Base-by-base conservation (phyloP, 352 stramenopile species). In the Phytophthora sansomeana region DNA sequence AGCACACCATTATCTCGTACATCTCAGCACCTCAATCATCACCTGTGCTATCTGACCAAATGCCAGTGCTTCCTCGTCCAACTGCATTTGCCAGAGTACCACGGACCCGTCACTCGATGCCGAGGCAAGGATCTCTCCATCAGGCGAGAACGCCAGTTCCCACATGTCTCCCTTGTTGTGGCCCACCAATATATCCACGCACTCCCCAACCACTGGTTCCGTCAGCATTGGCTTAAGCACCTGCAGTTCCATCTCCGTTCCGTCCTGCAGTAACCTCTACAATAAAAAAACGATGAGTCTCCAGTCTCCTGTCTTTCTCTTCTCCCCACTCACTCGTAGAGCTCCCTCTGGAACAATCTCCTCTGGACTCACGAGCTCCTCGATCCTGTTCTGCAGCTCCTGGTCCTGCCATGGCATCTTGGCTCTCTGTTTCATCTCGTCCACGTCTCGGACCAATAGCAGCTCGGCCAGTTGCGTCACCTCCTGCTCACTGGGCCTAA, bases 71-170 rank as follows among this genome's bases (percentile, higher is more conserved):
- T 63, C 26, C 2, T 58, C 44, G 13, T 71, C 42, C 36, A 80
- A 75, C 10, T 49, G 57, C 9, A 92, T 57, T 30, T 81, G 60
- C 83, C 87, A 97, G 10, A 97, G 62, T 9, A 97, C 67, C 11
- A 97, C 80, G 10, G 77, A 83, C 1, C 84, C 88, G 33, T 96
- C 85, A 17, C 87, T 88, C 5, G 84, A 91, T 4, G 85, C 84
- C 1, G 89, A 96, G 16, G 90, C 89, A 55, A 97, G 65, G 30
- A 85, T 79, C 11, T 78, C 55, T 26, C 90, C 91, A 58, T 95
- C 63, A 0, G 90, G 89, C 5, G 89, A 93, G 52, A 97, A 97
- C 4, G 75, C 70, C 13, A 97, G 46, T 36, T 91, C 79, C 57
- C 76, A 77, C n/a, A 95, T 80, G 33, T 93, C 82, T 28, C 69